Percentiles rank a stretch among this genome's conserved stretches.
Evolutionary conservation across 495 filamentous ascomycete species (phyloP).

Genomic region (Neurospora cerealis): DNA sequence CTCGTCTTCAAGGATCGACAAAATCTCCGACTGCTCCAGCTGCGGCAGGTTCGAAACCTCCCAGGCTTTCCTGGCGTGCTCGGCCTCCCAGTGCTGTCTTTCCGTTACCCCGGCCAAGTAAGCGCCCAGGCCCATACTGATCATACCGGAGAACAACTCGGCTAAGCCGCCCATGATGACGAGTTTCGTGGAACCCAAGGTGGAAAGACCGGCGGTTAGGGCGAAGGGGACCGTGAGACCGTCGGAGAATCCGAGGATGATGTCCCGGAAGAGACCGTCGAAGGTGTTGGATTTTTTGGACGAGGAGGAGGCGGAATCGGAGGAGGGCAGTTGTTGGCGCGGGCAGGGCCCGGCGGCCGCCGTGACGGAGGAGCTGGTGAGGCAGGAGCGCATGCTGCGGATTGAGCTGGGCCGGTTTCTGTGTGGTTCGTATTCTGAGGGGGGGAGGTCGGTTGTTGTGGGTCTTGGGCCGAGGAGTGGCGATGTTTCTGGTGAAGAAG

Average conservation of each 20-base stretch:
- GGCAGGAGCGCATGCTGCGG: not conserved
- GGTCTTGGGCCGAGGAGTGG: not conserved
- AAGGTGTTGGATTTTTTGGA: not conserved
- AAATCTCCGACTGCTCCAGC: constrained; percentile 33
- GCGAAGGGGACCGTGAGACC: constrained; percentile 50
- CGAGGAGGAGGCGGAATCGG: not conserved
- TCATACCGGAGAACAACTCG: constrained; percentile 51
- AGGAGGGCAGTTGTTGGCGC: not conserved
- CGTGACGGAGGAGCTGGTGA: not conserved
- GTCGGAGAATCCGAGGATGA: constrained; percentile 44
- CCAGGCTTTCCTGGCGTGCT: constrained; percentile 31
- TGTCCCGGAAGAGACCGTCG: constrained; percentile 22
- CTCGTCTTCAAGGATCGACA: constrained; percentile 25
- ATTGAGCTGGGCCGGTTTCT: not conserved
- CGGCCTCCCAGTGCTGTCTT: constrained; percentile 34
- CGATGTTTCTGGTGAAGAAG: not conserved
- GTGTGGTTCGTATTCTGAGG: not conserved
- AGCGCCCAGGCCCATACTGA: constrained; percentile 55
- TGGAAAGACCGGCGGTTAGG: constrained; percentile 43
- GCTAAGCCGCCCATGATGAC: constrained; percentile 53
- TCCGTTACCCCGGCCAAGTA: constrained; percentile 44
- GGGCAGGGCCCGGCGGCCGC: not conserved
- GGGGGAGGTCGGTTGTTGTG: not conserved
- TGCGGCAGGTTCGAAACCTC: constrained; percentile 33
- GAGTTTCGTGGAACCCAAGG: constrained; percentile 40